phyloP scores from a whole-genome alignment of 106 monocot genomes.

The Agapanthus africanus region DNA sequence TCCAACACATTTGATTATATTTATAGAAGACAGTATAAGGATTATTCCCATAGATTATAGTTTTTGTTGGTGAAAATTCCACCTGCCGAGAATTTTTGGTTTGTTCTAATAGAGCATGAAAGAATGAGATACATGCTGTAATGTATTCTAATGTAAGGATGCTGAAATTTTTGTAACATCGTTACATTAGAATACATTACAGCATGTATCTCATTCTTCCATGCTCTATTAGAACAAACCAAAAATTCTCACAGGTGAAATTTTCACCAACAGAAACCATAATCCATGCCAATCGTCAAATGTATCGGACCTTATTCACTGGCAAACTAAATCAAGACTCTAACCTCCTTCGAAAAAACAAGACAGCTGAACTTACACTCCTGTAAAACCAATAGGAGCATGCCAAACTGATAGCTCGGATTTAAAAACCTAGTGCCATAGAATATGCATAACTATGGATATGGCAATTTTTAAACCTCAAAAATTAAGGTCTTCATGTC shows the following conservation, averaged over 20 bases:
- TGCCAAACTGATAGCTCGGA: background rate
- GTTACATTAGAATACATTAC: no score
- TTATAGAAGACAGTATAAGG: no score
- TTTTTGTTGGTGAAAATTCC: background rate
- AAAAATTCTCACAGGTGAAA: background rate
- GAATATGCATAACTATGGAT: background rate
- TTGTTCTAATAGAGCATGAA: background rate
- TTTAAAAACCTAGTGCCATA: background rate
- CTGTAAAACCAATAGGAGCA: background rate
- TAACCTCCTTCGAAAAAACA: background rate
- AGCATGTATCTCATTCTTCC: background rate
- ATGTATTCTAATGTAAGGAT: no score
- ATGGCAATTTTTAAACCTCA: background rate
- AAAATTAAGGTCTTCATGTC: background rate
- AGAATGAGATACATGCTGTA: background rate
- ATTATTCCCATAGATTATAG: background rate
- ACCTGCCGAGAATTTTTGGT: background rate
- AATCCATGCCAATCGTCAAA: background rate
- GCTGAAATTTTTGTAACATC: no score
- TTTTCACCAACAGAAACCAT: background rate
- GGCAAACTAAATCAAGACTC: background rate
- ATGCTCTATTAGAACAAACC: no score
- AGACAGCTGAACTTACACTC: background rate
- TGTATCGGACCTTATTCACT: background rate
- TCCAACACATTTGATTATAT: background rate